Percentiles rank a stretch among this genome's conserved stretches.
phyloP scores from a whole-genome alignment of 495 filamentous ascomycete species.

The Aspergillus asperescens region DNA sequence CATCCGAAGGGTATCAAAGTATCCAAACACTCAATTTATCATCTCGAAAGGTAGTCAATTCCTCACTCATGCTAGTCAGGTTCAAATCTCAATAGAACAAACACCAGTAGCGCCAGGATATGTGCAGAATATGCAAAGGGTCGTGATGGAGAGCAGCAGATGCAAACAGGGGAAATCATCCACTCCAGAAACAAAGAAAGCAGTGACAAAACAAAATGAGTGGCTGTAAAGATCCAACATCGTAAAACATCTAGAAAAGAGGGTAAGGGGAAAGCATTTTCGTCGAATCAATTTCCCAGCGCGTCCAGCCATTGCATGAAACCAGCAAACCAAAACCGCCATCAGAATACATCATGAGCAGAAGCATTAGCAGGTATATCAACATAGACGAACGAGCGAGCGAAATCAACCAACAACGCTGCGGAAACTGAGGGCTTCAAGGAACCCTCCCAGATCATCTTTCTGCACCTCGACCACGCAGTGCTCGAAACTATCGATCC shows the following conservation, averaged over 20 bases:
- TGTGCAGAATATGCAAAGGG: constrained; percentile 18
- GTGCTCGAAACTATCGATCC: constrained; percentile 95
- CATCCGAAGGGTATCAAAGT: neutral
- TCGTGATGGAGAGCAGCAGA: constrained; percentile 10
- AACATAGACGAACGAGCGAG: neutral
- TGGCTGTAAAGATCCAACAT: constrained; percentile 17
- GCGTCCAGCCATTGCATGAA: constrained; percentile 9
- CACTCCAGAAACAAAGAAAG: constrained; percentile 12
- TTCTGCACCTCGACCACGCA: constrained; percentile 95
- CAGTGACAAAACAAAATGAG: constrained; percentile 14
- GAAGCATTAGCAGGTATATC: constrained; percentile 7
- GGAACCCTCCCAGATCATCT: constrained; percentile 86
- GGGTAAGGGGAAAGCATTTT: constrained; percentile 4
- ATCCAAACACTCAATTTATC: neutral
- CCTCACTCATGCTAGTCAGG: constrained; percentile 13
- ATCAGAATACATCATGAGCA: constrained; percentile 7
- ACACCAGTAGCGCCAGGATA: constrained; percentile 25
- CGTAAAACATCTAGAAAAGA: constrained; percentile 18
- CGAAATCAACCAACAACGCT: constrained; percentile 70
- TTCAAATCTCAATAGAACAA: constrained; percentile 16
- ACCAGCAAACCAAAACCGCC: constrained; percentile 9
- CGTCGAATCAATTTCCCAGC: constrained; percentile 3
- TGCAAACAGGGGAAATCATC: constrained; percentile 3
- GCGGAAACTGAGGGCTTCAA: constrained; percentile 88
- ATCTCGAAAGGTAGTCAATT: constrained; percentile 2